Evolutionary conservation across 2,329 filamentous ascomycete species (phyloP).

Genomic region (Hymenoscyphus repandus): DNA sequence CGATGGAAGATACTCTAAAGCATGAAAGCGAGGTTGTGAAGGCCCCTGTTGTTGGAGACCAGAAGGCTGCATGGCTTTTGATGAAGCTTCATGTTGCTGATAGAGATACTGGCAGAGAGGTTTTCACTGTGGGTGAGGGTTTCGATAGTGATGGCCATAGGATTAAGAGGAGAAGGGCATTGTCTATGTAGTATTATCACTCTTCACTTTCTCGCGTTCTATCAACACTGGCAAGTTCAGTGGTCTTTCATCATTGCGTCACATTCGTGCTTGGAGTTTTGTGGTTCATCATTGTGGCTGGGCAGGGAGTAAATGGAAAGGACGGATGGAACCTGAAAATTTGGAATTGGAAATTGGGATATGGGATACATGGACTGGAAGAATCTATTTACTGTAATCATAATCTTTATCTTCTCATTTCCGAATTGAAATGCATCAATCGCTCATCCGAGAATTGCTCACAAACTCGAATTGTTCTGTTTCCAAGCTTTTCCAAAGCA

Average conservation of each 20-base stretch:
- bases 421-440: not conserved
- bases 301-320: not conserved
- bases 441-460: too few relatives aligned
- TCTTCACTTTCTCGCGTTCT: not conserved
- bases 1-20: not conserved
- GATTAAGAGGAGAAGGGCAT: slow-evolving; percentile 39
- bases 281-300: not conserved
- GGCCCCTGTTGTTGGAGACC: slow-evolving; percentile 32
- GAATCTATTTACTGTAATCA: not conserved
- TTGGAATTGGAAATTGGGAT: not conserved
- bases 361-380: not conserved
- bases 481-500: too few relatives aligned
- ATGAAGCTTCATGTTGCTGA: slow-evolving; percentile 44
- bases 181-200: slow-evolving; percentile 28
- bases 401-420: not conserved
- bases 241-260: too few relatives aligned
- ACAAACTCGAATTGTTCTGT: too few relatives aligned
- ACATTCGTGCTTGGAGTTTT: not conserved
- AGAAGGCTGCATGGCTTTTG: slow-evolving; percentile 42
- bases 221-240: too few relatives aligned
- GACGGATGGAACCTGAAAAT: not conserved
- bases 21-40: slow-evolving; percentile 12
- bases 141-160: slow-evolving; percentile 23
- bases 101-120: slow-evolving; percentile 11
- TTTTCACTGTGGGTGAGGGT: slow-evolving; percentile 1